A percentile compares a stretch with the other conserved stretches of the same genome.
phyloP scores from a whole-genome alignment of 2,329 filamentous ascomycete species.

The Gyromitra esculenta region DNA sequence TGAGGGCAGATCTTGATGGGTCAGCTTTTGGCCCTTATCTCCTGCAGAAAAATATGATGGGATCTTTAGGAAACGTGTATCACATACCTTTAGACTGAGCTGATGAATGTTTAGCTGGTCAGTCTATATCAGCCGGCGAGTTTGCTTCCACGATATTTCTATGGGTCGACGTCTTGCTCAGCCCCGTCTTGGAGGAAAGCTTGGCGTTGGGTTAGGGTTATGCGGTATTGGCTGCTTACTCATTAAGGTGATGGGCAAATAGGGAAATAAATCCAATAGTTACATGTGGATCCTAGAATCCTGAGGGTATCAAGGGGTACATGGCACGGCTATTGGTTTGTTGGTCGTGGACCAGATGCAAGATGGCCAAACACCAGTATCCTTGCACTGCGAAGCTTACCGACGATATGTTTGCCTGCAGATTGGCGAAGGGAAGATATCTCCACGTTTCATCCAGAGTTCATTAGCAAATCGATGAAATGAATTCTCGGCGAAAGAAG shows the following conservation, averaged over 20 bases:
- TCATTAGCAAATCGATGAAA: neutral
- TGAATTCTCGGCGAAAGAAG: conserved; percentile 2
- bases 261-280: neutral
- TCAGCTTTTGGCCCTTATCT: neutral
- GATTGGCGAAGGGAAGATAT: neutral
- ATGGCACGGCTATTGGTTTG: neutral
- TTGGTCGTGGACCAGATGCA: neutral
- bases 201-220: conserved; percentile 13
- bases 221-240: neutral
- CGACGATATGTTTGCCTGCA: neutral
- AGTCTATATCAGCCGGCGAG: neutral
- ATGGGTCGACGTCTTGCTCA: conserved; percentile 8
- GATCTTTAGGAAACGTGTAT: neutral
- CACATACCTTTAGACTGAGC: neutral
- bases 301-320: neutral
- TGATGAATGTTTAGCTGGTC: neutral
- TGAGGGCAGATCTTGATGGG: neutral
- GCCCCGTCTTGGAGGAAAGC: neutral
- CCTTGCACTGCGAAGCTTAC: neutral
- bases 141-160: neutral
- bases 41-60: neutral
- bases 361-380: neutral
- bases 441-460: neutral
- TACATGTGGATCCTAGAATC: neutral
- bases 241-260: neutral